Base-by-base conservation (phyloP, 805 yeast species). In the Saturnispora galanensis region DNA sequence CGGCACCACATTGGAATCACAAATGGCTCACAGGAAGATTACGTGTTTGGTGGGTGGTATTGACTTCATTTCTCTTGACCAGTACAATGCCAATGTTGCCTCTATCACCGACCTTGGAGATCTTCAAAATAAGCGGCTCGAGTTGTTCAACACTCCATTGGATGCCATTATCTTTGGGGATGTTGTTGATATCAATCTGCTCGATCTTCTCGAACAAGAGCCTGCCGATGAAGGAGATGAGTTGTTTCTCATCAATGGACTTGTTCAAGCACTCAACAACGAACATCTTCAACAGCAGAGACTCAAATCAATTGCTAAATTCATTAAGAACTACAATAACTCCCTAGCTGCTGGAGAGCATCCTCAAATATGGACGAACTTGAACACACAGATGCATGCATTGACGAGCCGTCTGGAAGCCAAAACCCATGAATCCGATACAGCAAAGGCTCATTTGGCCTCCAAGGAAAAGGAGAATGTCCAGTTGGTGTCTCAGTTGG, bases 1-100 rank as follows among this genome's bases (percentile, higher is more conserved):
- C 44, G 99, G 99, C 1, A 87, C 95, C 42, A 95, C 94, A 56
- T 84, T 93, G 44, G 84, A 80, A 55, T 64, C 66, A 36, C 75
- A 71, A 47, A 62, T 79, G 51, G 76, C 80, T 36, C 97, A 93
- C 63, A 77, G 87, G 56, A 88, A 86, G 58, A 93, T 93, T 43
- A 78, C 89, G 46, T 93, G 96, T 30, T 69, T 71, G 42, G 83
- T 93, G 12, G 94, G 85, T 39, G 81, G 81, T 47, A 76, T 89
- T 45, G 72, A 78, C 41, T 72, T 82, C 33, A 66, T 79, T 52
- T 68, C 74, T 36, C 65, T 74, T 31, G 48, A 50, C 4, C 59
- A 56, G 30, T 59, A 61, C 45, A 52, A 58, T 41, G 35, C 45
- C 11, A 31, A 53, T 5, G 55, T 64, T 3, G 50, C 50, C 9